Base-by-base conservation (phyloP, 768 basidiomycete genomes). In the Sutorius australiensis region DNA sequence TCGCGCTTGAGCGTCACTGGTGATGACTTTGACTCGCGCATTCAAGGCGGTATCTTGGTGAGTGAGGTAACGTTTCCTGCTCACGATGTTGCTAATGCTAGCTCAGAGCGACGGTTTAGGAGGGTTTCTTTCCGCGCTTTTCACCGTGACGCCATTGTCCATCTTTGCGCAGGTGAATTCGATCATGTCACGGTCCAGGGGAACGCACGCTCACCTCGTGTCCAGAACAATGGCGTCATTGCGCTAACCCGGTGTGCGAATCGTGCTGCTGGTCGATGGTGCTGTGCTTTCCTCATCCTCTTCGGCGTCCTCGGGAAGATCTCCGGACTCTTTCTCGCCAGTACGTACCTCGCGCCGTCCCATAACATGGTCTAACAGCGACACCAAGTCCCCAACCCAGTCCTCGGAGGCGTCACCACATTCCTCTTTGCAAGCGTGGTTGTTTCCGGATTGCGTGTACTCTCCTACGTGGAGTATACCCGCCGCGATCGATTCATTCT, bases 231-330 rank as follows among this genome's bases (percentile, higher is more conserved):
- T 60, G 87, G 87, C 34, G 86, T 89, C 31, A 92, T 92, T 43
- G 85, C 84, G 16, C 81, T 93, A 54, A 92, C 92, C 0, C 84
- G 89, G 1, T 92, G 91, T 58, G 91, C 91, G 6, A 92, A 87
- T 66, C 80, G 87, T 30, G 73, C 76, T 4, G 89, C 91, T 0
- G 91, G 89, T 13, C 79, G 85, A 17, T 87, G 84, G 80, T 92
- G 89, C 61, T 89, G 88, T 62, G 66, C 66, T 54, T 89, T 92
- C 76, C 80, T 92, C 62, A 84, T 92, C 61, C 67, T 91, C 14
- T 90, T 89, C 56, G 91, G 90, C 10, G 69, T 89, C 42, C 73
- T 93, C 4, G 90, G 89, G 39, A 93, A 92, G 67, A 71, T 92
- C 39, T 86, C 89, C 3, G 90, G 90, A 0, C 81, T 92, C 39